phyloP scores from a whole-genome alignment of 208 protist species.

The Acanthamoeba castellanii region DNA sequence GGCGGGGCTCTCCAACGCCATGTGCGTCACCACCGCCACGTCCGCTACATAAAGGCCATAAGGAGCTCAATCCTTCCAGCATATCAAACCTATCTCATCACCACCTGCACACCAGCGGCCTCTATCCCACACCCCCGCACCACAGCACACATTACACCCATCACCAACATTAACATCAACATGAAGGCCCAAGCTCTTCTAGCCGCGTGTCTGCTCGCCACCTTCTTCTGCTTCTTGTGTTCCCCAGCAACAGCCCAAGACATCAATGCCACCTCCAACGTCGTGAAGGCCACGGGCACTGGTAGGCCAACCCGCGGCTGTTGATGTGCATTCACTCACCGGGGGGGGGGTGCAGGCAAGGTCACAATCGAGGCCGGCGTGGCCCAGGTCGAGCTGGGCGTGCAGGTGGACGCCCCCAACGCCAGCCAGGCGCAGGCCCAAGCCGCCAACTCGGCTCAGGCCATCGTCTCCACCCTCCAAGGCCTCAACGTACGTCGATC shows the following conservation, averaged over 20 bases:
- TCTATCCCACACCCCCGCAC: neutral
- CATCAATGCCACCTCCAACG: neutral
- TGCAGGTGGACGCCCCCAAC: constrained; percentile 53
- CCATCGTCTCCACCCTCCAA: constrained; percentile 12
- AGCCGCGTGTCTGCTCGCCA: neutral
- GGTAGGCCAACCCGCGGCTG: neutral
- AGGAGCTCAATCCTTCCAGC: too few species aligned
- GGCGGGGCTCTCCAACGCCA: too few species aligned
- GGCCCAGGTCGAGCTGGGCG: constrained; percentile 33
- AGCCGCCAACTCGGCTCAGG: neutral
- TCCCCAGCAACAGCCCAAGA: neutral
- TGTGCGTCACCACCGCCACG: neutral
- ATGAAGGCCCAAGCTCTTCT: neutral
- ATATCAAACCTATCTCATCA: too few species aligned
- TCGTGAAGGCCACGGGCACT: neutral
- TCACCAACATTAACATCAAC: neutral
- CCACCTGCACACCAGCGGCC: neutral
- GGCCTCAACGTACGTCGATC: neutral
- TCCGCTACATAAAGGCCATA: neutral
- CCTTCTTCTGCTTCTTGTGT: neutral
- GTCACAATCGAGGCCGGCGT: neutral
- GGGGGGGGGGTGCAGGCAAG: neutral
- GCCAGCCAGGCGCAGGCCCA: constrained; percentile 28
- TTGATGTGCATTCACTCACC: neutral
- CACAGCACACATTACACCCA: too few species aligned